These are phyloP conservation scores for Rhytidiadelphus loreus DNA, from an alignment of 225 moss, liverwort and hornwort species.

Conservation along the genomic window DNA sequence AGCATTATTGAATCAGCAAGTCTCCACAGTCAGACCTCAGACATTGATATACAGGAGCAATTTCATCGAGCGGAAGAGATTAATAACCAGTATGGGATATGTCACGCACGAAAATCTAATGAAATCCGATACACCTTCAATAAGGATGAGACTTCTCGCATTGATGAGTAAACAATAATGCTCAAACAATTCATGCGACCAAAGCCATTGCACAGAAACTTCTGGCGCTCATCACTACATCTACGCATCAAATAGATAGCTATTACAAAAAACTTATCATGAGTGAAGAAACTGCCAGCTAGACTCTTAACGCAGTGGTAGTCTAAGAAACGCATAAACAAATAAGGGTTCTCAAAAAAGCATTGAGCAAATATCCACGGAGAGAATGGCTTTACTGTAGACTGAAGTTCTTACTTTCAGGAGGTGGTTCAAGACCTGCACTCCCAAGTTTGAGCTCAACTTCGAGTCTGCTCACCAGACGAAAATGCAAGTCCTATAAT, in stretches of 20 bases:
- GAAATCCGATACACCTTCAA: background rate
- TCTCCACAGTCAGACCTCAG: background rate
- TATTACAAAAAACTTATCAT: background rate
- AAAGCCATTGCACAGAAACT: background rate
- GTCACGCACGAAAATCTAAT: background rate
- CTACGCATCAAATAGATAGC: background rate
- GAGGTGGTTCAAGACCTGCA: background rate
- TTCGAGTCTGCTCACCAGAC: background rate
- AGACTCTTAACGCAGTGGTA: background rate
- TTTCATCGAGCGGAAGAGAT: background rate
- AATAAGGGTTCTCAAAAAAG: background rate
- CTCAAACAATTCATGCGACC: background rate
- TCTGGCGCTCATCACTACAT: background rate
- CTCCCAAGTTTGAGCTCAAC: background rate
- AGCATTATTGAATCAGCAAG: background rate
- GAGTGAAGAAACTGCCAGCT: background rate
- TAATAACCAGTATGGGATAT: background rate
- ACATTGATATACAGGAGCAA: background rate
- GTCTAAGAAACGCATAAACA: background rate
- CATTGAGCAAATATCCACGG: background rate
- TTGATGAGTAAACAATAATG: background rate
- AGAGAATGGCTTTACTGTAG: background rate
- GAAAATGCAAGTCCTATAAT: background rate
- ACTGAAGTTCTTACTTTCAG: slow-evolving; percentile 18
- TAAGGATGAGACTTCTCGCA: background rate